These are phyloP conservation scores for Russula ochroleuca DNA, from an alignment of 768 basidiomycete species.

Conservation along the genomic window DNA sequence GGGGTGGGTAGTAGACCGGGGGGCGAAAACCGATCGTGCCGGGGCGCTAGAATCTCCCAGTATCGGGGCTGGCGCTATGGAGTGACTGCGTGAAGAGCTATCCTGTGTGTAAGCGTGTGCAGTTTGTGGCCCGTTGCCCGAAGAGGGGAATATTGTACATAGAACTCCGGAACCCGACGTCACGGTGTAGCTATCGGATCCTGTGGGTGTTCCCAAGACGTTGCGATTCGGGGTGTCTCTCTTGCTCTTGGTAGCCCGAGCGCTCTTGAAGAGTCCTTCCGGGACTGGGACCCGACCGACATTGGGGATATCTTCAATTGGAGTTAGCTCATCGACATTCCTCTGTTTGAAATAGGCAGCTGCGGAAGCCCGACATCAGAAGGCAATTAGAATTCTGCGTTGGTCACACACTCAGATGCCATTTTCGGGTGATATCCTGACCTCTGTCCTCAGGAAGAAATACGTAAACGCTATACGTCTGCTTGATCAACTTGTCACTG, in stretches of 20 bases:
- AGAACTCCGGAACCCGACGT: constrained; percentile 22
- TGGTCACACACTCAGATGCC: constrained; percentile 68
- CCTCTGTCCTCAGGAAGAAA: constrained; percentile 41
- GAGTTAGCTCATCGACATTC: constrained; percentile 65
- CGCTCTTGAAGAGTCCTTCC: constrained; percentile 59
- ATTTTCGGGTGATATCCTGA: constrained; percentile 48
- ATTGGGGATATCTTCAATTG: constrained; percentile 61
- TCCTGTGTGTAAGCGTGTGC: constrained; percentile 22
- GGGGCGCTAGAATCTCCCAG: not conserved
- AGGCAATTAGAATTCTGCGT: constrained; percentile 4
- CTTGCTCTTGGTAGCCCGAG: constrained; percentile 25
- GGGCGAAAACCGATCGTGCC: not conserved
- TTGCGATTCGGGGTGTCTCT: constrained; percentile 24
- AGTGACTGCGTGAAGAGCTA: constrained; percentile 6
- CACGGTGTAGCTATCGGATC: constrained; percentile 19
- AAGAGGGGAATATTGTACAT: constrained; percentile 27
- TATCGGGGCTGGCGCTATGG: not conserved
- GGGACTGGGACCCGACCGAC: constrained; percentile 62
- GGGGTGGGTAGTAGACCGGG: not conserved
- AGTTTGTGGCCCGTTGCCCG: constrained; percentile 22
- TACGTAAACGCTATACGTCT: constrained; percentile 77
- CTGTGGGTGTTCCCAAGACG: not conserved
- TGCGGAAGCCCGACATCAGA: constrained; percentile 33
- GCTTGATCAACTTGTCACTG: constrained; percentile 56
- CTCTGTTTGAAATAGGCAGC: constrained; percentile 81